Evolutionary conservation across 2,329 filamentous ascomycete genomes (phyloP).

Genomic region (Macrophomina tecta): DNA sequence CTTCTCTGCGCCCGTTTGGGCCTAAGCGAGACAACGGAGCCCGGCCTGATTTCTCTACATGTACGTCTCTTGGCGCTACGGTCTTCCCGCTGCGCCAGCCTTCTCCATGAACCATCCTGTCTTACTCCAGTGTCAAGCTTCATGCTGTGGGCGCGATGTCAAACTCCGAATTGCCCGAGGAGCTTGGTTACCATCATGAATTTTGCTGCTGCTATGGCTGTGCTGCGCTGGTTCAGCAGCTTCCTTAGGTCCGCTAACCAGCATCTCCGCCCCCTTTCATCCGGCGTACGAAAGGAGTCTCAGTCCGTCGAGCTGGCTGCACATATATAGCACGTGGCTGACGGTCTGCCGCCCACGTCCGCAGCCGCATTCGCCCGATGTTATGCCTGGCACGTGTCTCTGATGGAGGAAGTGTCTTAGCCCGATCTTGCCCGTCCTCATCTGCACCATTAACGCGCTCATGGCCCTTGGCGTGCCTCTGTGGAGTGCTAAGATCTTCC

Average conservation of each 20-base stretch:
- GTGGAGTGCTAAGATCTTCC: too few relatives aligned
- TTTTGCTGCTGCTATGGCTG: not conserved
- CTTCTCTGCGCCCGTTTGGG: not conserved
- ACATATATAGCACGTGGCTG: not conserved
- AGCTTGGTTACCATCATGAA: not conserved
- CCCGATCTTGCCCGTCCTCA: too few relatives aligned
- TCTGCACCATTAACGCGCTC: too few relatives aligned
- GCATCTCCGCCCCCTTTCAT: not conserved
- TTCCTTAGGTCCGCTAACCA: not conserved
- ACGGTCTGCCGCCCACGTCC: constrained; percentile 1
- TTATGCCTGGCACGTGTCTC: not conserved
- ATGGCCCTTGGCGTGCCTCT: too few relatives aligned
- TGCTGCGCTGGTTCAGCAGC: not conserved
- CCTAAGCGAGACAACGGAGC: not conserved
- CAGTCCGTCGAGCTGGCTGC: not conserved
- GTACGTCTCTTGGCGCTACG: not conserved
- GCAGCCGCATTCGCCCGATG: not conserved
- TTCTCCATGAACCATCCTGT: not conserved
- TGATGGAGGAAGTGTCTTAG: not conserved
- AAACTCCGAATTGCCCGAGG: too few relatives aligned
- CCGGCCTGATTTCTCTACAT: not conserved
- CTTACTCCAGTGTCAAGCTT: not conserved
- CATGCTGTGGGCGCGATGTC: too few relatives aligned
- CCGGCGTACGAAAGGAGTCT: constrained; percentile 1
- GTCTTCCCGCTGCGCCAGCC: not conserved